Evolutionary conservation across 192 early-diverging fungal genomes (phyloP), one percentile per base, ranked within the genome.

Genomic region (Rhizophagus prolifer): DNA sequence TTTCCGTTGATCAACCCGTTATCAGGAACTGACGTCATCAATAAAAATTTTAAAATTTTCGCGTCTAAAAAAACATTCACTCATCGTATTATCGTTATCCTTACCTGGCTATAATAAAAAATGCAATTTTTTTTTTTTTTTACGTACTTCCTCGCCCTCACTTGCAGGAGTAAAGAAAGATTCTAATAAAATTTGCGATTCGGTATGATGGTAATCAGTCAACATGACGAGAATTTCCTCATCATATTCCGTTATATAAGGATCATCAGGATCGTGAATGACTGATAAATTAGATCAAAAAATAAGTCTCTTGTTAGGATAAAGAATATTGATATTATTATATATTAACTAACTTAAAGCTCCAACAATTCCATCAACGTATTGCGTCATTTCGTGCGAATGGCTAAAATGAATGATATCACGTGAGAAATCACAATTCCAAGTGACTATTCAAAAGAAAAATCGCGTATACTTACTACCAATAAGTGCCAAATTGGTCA

Each of bases 401-500:
- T 95, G 94, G 70, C 91, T 88, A 58, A 71, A 47, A 71, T 7
- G 3, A 50, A 38, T 23, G 8, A 2, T 16, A 68, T 19, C 26
- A 68, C 9, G 4, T 19, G 16, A 31, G 21, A n/a, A 68, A 38
- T 34, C 21, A 50, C 47, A 71, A 19, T 50, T 0, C 9, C 8
- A 9, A 23, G 23, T 44, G 23, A 26, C 9, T n/a, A 5, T 3
- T 10, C 2, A 10, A 16, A 25, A 25, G n/a, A 14, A 0, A 12
- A 26, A 25, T 44, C 10, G n/a, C 21, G 14, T 23, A 50, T 28
- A 71, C 70, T 54, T 54, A 71, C 70, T 54, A 72, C 95, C 95
- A 96, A 83, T 91, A 95, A 14, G 93, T 95, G 58, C 95, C 95
- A 23, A 86, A 86, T 74, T 96, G 93, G 30, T 36, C 12, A 9